Percentiles rank a stretch among this genome's conserved stretches.
Conservation (phyloP, 148 eudicot genomes). For the Polygonum aviculare region DNA sequence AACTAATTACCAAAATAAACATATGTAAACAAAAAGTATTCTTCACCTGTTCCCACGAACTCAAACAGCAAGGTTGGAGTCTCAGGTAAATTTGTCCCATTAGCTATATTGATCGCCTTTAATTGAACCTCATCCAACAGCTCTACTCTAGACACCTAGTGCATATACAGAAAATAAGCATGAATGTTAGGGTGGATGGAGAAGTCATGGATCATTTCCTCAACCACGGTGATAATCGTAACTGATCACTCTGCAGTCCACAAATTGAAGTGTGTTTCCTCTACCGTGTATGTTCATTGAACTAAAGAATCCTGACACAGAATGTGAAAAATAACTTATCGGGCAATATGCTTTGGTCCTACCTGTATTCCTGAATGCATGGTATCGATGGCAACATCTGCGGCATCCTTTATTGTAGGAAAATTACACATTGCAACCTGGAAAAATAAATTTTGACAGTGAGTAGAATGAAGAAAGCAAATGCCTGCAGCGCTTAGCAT, state of each 20-base stretch:
- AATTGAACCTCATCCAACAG: constrained; percentile 95
- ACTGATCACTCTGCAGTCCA: not conserved
- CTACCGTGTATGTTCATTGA: not conserved
- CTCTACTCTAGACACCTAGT: constrained; percentile 86
- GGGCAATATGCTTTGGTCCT: not conserved
- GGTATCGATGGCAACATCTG: constrained; percentile 92
- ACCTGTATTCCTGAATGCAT: constrained; percentile 96
- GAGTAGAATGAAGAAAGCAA: not conserved
- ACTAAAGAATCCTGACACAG: not conserved
- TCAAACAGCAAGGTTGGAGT: constrained; percentile 86
- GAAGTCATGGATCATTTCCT: not conserved
- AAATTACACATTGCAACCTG: constrained; percentile 98
- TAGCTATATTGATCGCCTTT: constrained; percentile 79
- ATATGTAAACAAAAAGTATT: not conserved
- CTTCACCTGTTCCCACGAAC: constrained; percentile 86
- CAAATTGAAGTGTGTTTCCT: not conserved
- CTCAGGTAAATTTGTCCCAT: constrained; percentile 75
- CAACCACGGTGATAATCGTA: not conserved
- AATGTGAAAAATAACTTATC: not conserved
- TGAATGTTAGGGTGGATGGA: not conserved
- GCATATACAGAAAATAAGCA: constrained; percentile 12
- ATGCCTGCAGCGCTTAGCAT: not conserved
- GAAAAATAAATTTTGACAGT: not conserved
- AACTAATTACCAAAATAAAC: not conserved
- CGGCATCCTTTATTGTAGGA: constrained; percentile 91